Conservation (phyloP, 2,329 filamentous ascomycete species). For the Stachybotrys chartarum region DNA sequence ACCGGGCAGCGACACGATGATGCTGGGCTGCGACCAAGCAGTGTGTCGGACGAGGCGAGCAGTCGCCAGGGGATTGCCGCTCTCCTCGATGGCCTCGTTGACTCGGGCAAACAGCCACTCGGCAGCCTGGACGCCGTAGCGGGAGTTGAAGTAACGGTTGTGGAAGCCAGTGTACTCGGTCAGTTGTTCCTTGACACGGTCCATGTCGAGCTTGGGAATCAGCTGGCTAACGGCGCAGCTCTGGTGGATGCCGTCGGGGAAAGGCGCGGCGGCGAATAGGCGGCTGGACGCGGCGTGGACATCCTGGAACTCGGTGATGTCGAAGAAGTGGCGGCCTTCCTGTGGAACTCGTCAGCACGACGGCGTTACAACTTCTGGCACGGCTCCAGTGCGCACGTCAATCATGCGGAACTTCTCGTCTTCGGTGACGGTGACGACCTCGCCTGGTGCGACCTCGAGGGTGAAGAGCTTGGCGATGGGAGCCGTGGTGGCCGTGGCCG, state of each 20-base stretch:
- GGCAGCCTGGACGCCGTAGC: conserved; percentile 32
- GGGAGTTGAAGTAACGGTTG: conserved; percentile 36
- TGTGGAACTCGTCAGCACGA: background rate
- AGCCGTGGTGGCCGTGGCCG: conserved; percentile 6
- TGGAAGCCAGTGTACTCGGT: conserved; percentile 23
- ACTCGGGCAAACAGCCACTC: conserved; percentile 35
- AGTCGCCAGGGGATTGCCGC: conserved; percentile 28
- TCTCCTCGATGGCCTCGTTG: conserved; percentile 24
- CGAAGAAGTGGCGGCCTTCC: conserved; percentile 15
- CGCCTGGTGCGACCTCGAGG: conserved; percentile 12
- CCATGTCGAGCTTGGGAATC: conserved; percentile 9
- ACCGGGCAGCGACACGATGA: conserved; percentile 40
- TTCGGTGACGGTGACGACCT: conserved; percentile 14
- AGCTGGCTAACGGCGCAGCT: conserved; percentile 9
- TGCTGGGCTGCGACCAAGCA: conserved; percentile 36
- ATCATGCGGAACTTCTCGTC: conserved; percentile 16
- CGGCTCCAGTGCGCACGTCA: conserved; percentile 7
- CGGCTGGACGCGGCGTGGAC: conserved; percentile 1
- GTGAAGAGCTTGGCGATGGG: conserved; percentile 9
- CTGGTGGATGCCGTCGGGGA: conserved; percentile 11
- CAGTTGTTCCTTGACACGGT: conserved; percentile 23
- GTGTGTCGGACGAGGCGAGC: conserved; percentile 33
- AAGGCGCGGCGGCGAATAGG: conserved; percentile 7
- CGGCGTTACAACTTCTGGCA: background rate
- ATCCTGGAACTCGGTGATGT: conserved; percentile 14